Conservation (phyloP, 306 rosid species). For the Elaeagnus macrophylla region DNA sequence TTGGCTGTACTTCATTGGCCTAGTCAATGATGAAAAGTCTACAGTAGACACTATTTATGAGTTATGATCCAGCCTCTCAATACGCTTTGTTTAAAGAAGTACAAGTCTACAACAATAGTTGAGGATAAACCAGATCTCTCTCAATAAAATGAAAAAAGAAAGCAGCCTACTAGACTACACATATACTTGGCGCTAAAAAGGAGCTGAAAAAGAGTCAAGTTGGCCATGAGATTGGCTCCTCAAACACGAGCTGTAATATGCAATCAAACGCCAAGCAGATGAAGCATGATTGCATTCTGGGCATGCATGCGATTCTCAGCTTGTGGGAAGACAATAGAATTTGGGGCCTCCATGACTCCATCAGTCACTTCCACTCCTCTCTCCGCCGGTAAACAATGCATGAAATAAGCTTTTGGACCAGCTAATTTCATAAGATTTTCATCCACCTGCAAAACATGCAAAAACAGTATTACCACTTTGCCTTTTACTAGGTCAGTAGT, state of each 20-base stretch:
- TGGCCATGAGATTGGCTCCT: not conserved
- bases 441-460: conserved; percentile 41
- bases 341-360: conserved; percentile 76
- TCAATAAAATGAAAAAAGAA: too few relatives aligned
- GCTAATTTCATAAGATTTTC: conserved; percentile 71
- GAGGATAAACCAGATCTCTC: too few relatives aligned
- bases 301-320: conserved; percentile 98
- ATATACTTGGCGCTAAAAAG: not conserved
- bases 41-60: too few relatives aligned
- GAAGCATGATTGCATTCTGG: conserved; percentile 93
- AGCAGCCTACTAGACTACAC: not conserved
- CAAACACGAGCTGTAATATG: not conserved
- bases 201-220: not conserved
- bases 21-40: too few relatives aligned
- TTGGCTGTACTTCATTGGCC: too few relatives aligned
- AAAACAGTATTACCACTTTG: conserved; percentile 1
- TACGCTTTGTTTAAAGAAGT: too few relatives aligned
- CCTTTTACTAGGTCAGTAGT: too few relatives aligned
- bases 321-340: conserved; percentile 87
- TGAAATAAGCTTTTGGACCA: conserved; percentile 71
- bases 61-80: too few relatives aligned
- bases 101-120: too few relatives aligned
- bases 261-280: conserved; percentile 54
- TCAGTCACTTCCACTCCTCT: conserved; percentile 95
- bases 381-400: conserved; percentile 97